Percentiles rank a stretch among this genome's conserved stretches.
phyloP scores from a whole-genome alignment of 2,329 filamentous ascomycete genomes.

The Trichoderma semiorbis region DNA sequence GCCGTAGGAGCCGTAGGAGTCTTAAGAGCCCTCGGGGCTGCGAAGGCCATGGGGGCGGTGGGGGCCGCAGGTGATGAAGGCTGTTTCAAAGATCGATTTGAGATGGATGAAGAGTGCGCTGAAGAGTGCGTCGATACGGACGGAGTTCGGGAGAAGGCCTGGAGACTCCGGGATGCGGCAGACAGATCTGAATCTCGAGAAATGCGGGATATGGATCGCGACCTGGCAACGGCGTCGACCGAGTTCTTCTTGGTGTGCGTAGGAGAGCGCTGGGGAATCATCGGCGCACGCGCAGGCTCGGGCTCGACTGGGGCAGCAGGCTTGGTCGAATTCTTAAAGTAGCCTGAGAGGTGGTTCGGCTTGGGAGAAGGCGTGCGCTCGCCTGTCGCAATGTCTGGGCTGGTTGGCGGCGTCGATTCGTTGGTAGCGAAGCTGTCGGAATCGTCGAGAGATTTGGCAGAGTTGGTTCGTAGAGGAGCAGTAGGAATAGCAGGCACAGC shows the following conservation, averaged over 20 bases:
- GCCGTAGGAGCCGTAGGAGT: slow-evolving; percentile 19
- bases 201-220: slow-evolving; percentile 58
- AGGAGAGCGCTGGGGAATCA: slow-evolving; percentile 71
- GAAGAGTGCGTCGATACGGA: slow-evolving; percentile 54
- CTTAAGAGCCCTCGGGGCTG: neutral
- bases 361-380: slow-evolving; percentile 54
- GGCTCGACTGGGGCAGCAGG: slow-evolving; percentile 36
- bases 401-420: slow-evolving; percentile 61
- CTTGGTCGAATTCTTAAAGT: slow-evolving; percentile 56
- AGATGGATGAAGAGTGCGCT: slow-evolving; percentile 41
- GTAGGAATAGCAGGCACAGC: neutral
- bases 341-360: slow-evolving; percentile 65
- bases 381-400: slow-evolving; percentile 61
- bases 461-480: slow-evolving; percentile 43
- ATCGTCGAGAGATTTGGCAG: slow-evolving; percentile 63
- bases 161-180: slow-evolving; percentile 54
- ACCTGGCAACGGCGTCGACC: slow-evolving; percentile 68
- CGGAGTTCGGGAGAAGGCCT: slow-evolving; percentile 54
- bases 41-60: neutral
- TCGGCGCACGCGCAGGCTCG: slow-evolving; percentile 40
- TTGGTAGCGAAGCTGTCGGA: slow-evolving; percentile 61
- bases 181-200: slow-evolving; percentile 53
- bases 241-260: slow-evolving; percentile 85
- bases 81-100: slow-evolving; percentile 29
- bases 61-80: slow-evolving; percentile 21